Percentiles rank a stretch among this genome's conserved stretches.
phyloP scores from a whole-genome alignment of 257 asterid species.

The Asclepias syriaca region DNA sequence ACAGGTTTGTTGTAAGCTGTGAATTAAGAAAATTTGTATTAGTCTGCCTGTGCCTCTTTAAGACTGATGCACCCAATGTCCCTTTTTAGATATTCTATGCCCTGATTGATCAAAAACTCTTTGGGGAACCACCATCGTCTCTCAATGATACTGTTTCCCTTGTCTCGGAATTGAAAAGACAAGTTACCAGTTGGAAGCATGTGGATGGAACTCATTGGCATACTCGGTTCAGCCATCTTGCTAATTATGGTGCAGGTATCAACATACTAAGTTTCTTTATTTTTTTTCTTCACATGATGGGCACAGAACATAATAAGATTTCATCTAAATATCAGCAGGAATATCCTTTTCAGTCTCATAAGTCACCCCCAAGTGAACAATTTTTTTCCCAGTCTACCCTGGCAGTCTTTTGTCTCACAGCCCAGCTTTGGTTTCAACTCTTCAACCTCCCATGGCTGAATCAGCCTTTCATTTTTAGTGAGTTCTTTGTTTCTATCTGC shows the following conservation, averaged over 20 bases:
- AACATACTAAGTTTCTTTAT: slow-evolving; percentile 1
- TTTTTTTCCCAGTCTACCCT: too few species aligned
- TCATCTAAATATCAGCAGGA: not conserved
- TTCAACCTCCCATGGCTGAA: not conserved
- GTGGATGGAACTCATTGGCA: slow-evolving; percentile 97
- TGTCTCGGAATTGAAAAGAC: slow-evolving; percentile 68
- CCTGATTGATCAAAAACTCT: slow-evolving; percentile 76
- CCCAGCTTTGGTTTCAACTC: not conserved
- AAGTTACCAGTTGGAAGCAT: slow-evolving; percentile 74
- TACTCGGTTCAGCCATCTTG: slow-evolving; percentile 85
- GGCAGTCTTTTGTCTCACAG: too few species aligned
- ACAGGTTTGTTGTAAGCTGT: slow-evolving; percentile 51
- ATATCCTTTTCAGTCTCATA: not conserved
- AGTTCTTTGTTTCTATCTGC: not conserved
- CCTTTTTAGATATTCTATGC: slow-evolving; percentile 68
- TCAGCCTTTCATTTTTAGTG: not conserved
- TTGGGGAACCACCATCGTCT: slow-evolving; percentile 51
- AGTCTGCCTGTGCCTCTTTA: slow-evolving; percentile 1
- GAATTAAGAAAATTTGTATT: slow-evolving; percentile 4
- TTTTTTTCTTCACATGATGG: slow-evolving; percentile 7
- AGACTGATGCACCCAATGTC: not conserved
- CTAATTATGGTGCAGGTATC: slow-evolving; percentile 90
- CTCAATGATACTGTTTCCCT: slow-evolving; percentile 43
- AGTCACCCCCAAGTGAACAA: not conserved
- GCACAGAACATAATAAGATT: not conserved